phyloP scores from a whole-genome alignment of 2,329 filamentous ascomycete genomes.

The Raffaelea albimanens region DNA sequence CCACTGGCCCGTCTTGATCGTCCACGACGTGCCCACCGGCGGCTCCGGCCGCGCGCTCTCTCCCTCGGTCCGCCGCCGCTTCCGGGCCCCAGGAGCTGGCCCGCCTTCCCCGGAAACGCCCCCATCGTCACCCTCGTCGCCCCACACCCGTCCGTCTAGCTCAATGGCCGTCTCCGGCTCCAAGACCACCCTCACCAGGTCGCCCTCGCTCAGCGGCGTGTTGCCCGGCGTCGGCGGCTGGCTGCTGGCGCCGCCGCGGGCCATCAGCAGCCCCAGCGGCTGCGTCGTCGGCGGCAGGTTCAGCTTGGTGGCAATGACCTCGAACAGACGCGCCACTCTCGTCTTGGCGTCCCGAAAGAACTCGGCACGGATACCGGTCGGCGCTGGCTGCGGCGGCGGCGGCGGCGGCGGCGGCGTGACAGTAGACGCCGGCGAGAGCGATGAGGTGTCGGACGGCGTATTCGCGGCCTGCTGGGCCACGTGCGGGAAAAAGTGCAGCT shows the following conservation, averaged over 20 bases:
- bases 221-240: slow-evolving; percentile 59
- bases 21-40: slow-evolving; percentile 36
- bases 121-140: neutral
- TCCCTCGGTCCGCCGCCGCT: slow-evolving; percentile 8
- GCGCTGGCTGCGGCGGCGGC: neutral
- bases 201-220: slow-evolving; percentile 55
- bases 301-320: slow-evolving; percentile 74
- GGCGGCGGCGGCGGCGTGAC: slow-evolving; percentile 15
- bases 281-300: slow-evolving; percentile 51
- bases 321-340: slow-evolving; percentile 63
- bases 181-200: slow-evolving; percentile 56
- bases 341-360: slow-evolving; percentile 65
- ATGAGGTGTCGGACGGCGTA: too few relatives aligned
- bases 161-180: slow-evolving; percentile 48
- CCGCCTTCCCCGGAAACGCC: slow-evolving; percentile 17
- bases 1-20: slow-evolving; percentile 63
- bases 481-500: slow-evolving; percentile 37
- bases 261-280: slow-evolving; percentile 58
- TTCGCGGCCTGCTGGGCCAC: too few relatives aligned
- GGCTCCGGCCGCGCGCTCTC: slow-evolving; percentile 25
- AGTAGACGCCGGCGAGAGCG: slow-evolving; percentile 7
- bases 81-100: neutral
- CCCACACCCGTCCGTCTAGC: slow-evolving; percentile 42
- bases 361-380: slow-evolving; percentile 45
- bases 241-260: slow-evolving; percentile 49